Evolutionary conservation across 345 rosid genomes (phyloP).

Genomic region (Triadica sebifera): DNA sequence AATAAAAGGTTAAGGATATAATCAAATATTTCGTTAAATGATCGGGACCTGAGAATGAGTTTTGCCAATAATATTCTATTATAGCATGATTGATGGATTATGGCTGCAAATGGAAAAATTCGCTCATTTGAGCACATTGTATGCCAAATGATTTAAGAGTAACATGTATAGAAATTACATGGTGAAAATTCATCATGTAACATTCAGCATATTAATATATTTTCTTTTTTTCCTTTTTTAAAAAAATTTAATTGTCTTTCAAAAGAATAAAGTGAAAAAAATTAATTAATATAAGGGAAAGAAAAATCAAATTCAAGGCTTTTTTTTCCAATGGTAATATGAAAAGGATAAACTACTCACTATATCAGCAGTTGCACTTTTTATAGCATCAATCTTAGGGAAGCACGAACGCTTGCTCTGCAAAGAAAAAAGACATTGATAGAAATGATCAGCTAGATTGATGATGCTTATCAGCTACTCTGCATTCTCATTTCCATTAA

Average conservation of each 20-base stretch:
- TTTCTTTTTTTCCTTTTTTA: too few species aligned
- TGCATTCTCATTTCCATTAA: too few species aligned
- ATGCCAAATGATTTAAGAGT: neutral
- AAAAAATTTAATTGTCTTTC: neutral
- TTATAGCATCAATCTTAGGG: constrained; percentile 85
- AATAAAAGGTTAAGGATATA: too few species aligned
- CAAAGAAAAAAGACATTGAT: constrained; percentile 13
- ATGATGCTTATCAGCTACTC: constrained; percentile 12
- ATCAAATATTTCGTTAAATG: too few species aligned
- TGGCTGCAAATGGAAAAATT: neutral
- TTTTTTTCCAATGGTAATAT: neutral
- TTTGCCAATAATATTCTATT: neutral
- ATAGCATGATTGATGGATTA: neutral
- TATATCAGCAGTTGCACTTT: constrained; percentile 83
- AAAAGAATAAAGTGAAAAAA: neutral
- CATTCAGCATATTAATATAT: neutral
- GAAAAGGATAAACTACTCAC: constrained; percentile 47
- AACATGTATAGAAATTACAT: neutral
- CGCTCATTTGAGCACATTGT: neutral
- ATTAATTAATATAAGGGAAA: neutral
- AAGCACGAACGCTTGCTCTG: constrained; percentile 82
- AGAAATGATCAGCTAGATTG: constrained; percentile 16
- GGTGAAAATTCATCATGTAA: neutral
- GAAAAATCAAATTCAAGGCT: constrained; percentile 4
- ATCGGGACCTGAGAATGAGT: too few species aligned